phyloP scores from a whole-genome alignment of 2,329 filamentous ascomycete genomes.

The Truncatella angustata region DNA sequence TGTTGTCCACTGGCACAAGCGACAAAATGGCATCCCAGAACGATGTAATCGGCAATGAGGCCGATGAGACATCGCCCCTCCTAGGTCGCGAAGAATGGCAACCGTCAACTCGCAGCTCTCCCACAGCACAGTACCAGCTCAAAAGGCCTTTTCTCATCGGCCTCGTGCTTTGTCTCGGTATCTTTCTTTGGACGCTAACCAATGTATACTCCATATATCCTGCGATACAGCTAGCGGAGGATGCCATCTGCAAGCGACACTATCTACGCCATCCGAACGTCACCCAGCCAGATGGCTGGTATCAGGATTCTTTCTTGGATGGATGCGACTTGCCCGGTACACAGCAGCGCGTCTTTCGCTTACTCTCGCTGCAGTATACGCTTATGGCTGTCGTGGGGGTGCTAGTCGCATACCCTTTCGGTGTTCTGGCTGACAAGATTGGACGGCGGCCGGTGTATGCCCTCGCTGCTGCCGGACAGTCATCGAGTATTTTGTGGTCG shows the following conservation, averaged over 20 bases:
- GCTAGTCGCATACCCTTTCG: slow-evolving; percentile 15
- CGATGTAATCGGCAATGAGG: neutral
- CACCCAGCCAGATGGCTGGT: slow-evolving; percentile 8
- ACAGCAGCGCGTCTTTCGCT: slow-evolving; percentile 11
- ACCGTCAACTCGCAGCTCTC: neutral
- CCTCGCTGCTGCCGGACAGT: slow-evolving; percentile 8
- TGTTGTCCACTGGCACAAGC: too few relatives aligned
- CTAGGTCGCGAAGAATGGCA: neutral
- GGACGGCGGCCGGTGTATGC: slow-evolving; percentile 14
- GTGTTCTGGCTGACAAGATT: slow-evolving; percentile 16
- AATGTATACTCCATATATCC: slow-evolving; percentile 9
- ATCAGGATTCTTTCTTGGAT: neutral
- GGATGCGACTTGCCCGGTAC: slow-evolving; percentile 10
- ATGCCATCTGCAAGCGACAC: slow-evolving; percentile 11
- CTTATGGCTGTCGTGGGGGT: slow-evolving; percentile 13
- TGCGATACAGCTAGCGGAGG: slow-evolving; percentile 10
- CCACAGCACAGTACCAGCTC: neutral
- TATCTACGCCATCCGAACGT: neutral
- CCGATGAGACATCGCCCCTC: neutral
- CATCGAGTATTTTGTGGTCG: slow-evolving; percentile 6
- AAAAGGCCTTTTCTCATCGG: slow-evolving; percentile 5
- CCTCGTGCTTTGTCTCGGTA: slow-evolving; percentile 9
- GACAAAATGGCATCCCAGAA: neutral
- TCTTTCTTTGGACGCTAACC: slow-evolving; percentile 12
- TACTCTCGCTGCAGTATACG: slow-evolving; percentile 11